A percentile compares a stretch with the other conserved stretches of the same genome.
phyloP scores from a whole-genome alignment of 2,329 filamentous ascomycete genomes.

The Sclerotinia minor region DNA sequence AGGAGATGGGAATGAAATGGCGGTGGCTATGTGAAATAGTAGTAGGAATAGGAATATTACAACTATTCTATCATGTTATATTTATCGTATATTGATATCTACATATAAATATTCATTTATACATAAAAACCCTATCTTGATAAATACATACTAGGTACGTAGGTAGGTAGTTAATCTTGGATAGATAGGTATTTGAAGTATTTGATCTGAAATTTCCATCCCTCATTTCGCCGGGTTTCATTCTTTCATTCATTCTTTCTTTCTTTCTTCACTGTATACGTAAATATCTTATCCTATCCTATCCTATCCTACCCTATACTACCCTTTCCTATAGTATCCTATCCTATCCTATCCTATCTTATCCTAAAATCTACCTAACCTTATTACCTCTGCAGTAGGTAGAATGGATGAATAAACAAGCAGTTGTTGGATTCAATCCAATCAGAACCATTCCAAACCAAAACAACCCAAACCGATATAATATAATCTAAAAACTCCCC shows the following conservation, averaged over 20 bases:
- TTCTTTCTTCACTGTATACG: background rate
- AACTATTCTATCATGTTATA: background rate
- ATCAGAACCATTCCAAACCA: no score
- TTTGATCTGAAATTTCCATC: background rate
- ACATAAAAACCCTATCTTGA: background rate
- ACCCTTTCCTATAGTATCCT: no score
- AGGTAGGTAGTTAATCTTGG: no score
- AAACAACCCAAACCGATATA: no score
- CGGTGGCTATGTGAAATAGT: background rate
- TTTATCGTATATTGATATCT: background rate
- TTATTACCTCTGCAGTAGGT: no score
- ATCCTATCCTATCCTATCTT: no score
- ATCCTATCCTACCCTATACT: no score
- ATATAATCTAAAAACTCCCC: background rate
- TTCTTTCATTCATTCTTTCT: no score
- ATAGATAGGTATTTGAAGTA: no score
- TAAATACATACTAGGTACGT: background rate
- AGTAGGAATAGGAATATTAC: background rate
- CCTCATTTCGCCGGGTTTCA: background rate
- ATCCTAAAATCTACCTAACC: no score
- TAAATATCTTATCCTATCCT: no score
- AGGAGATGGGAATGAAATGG: background rate
- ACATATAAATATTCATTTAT: background rate
- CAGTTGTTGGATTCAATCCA: background rate
- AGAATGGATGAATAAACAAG: background rate